A percentile compares a stretch with the other conserved stretches of the same genome.
These are phyloP conservation scores for Syzygium oleosum DNA, from an alignment of 345 rosid species.

Conservation along the genomic window DNA sequence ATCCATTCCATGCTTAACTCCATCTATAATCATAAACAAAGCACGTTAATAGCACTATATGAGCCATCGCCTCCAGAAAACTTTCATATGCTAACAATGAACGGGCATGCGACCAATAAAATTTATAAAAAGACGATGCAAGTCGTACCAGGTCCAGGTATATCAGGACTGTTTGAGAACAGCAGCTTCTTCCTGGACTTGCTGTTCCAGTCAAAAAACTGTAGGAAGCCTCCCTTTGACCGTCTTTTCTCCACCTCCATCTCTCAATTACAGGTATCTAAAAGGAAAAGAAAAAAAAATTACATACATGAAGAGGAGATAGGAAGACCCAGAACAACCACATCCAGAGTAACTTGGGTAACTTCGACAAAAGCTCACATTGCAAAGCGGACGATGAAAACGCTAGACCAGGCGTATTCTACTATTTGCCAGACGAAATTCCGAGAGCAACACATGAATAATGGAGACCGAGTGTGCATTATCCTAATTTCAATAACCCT, in stretches of 20 bases:
- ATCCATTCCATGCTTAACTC: slow-evolving; percentile 34
- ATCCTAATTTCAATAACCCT: background rate
- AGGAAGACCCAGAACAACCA: too few species aligned
- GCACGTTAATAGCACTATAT: background rate
- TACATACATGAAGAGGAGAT: background rate
- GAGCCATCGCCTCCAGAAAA: background rate
- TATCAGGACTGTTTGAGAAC: slow-evolving; percentile 33
- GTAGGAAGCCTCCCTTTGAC: slow-evolving; percentile 58
- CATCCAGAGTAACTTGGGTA: background rate
- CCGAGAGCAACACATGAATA: background rate
- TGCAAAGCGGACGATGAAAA: too few species aligned
- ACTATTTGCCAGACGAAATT: too few species aligned
- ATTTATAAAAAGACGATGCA: background rate
- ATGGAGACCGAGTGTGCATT: background rate
- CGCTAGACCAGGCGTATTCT: too few species aligned
- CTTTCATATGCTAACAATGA: background rate
- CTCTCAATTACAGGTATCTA: slow-evolving; percentile 18
- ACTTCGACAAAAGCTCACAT: background rate
- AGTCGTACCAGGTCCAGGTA: slow-evolving; percentile 40
- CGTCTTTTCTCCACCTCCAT: slow-evolving; percentile 68
- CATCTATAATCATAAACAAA: slow-evolving; percentile 16
- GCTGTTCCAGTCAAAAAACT: slow-evolving; percentile 79
- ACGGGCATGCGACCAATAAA: background rate
- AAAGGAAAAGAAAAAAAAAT: too few species aligned
- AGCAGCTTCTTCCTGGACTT: slow-evolving; percentile 80